phyloP scores from a whole-genome alignment of 805 yeast species.

The Maudiozyma turicensis region DNA sequence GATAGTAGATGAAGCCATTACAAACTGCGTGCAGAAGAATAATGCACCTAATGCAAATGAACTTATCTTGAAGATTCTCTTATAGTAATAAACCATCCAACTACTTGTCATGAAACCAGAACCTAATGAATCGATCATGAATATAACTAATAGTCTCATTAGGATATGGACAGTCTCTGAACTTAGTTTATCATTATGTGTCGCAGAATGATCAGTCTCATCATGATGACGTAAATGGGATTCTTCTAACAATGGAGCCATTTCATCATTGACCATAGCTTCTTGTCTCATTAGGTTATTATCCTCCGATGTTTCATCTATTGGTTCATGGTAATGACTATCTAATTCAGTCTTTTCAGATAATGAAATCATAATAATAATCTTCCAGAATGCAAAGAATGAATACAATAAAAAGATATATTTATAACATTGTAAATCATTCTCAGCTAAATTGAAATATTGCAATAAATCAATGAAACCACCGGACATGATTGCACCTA shows the following conservation, averaged over 20 bases:
- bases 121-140: constrained; percentile 81
- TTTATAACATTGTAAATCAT: constrained; percentile 40
- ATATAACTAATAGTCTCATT: constrained; percentile 44
- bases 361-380: constrained; percentile 40
- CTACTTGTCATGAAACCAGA: constrained; percentile 82
- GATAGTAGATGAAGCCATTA: constrained; percentile 59
- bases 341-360: constrained; percentile 44
- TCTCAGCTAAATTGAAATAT: constrained; percentile 26
- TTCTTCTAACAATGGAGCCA: constrained; percentile 18
- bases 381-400: constrained; percentile 42
- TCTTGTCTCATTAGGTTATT: constrained; percentile 3
- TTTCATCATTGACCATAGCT: constrained; percentile 18
- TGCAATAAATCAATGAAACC: constrained; percentile 40
- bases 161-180: constrained; percentile 36
- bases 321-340: constrained; percentile 13
- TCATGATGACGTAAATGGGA: not conserved
- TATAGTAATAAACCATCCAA: constrained; percentile 80
- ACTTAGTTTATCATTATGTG: not conserved
- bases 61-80: constrained; percentile 41
- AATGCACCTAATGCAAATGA: constrained; percentile 56
- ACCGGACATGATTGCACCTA: constrained; percentile 64
- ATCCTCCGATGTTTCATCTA: constrained; percentile 6
- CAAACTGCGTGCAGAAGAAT: constrained; percentile 53
- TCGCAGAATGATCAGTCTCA: not conserved
- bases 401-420: constrained; percentile 49